Conservation (phyloP, 176 grass and related monocot genomes). For the Pontederia paniculata region DNA sequence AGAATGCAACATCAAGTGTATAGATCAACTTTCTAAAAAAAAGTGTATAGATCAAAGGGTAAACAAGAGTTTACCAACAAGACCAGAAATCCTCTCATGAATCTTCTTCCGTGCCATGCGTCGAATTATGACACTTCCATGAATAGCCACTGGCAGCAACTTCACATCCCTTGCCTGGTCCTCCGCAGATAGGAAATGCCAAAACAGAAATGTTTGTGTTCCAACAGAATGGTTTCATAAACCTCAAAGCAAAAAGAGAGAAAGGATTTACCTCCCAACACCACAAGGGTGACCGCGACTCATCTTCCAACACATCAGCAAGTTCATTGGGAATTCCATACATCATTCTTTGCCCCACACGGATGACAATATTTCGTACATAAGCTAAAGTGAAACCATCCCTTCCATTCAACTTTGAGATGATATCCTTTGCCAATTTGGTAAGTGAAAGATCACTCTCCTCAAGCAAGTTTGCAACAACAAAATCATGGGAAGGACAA, state of each 20-base stretch:
- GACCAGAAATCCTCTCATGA: conserved; percentile 56
- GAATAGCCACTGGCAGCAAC: conserved; percentile 43
- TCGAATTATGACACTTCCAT: conserved; percentile 29
- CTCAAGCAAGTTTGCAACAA: conserved; percentile 59
- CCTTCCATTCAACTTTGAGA: conserved; percentile 35
- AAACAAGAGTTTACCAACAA: conserved; percentile 37
- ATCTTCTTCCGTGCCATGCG: conserved; percentile 81
- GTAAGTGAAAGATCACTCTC: conserved; percentile 60
- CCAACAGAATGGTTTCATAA: background rate
- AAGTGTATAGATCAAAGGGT: background rate
- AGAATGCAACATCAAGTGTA: background rate
- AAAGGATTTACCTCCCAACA: conserved; percentile 76
- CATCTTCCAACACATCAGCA: conserved; percentile 80
- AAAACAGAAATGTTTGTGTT: too few species aligned
- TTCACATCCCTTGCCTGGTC: conserved; percentile 67
- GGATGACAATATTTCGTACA: conserved; percentile 41
- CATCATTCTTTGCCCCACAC: conserved; percentile 63
- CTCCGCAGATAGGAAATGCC: too few species aligned
- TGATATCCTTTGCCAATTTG: conserved; percentile 42
- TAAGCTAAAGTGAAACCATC: conserved; percentile 40
- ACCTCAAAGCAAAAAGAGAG: conserved; percentile 1
- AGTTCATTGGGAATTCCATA: conserved; percentile 48
- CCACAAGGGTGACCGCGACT: conserved; percentile 55
- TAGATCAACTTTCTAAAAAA: background rate
- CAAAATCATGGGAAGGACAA: conserved; percentile 20